Percentiles rank a stretch among this genome's conserved stretches.
phyloP scores from a whole-genome alignment of 2,329 filamentous ascomycete genomes.

The Trichoderma semiorbis region DNA sequence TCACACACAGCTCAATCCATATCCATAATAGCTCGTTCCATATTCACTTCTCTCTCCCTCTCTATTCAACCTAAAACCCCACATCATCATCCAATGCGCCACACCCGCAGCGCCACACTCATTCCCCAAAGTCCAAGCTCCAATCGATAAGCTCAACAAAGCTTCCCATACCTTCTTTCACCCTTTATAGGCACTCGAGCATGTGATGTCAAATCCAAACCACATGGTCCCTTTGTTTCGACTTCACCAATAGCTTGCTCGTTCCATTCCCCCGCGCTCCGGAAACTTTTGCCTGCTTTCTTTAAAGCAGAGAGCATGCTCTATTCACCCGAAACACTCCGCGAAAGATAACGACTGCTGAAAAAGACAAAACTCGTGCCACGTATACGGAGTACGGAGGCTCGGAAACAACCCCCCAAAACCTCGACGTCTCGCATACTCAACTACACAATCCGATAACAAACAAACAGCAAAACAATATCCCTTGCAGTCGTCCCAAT shows the following conservation, averaged over 20 bases:
- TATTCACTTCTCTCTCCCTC: not conserved
- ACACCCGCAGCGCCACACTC: conserved; percentile 8
- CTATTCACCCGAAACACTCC: not conserved
- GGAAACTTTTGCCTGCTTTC: not conserved
- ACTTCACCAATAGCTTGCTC: not conserved
- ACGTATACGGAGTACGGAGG: conserved; percentile 6
- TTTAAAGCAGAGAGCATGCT: not conserved
- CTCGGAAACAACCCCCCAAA: not conserved
- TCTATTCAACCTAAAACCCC: not conserved
- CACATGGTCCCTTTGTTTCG: not conserved
- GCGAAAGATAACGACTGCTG: not conserved
- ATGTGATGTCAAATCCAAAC: not conserved
- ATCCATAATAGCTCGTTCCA: not conserved
- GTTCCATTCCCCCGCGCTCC: not conserved
- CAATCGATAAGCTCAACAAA: conserved; percentile 13
- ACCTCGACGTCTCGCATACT: not conserved
- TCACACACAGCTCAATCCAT: not conserved
- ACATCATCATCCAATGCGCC: not conserved
- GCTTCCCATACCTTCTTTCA: not conserved
- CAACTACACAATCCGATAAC: not conserved
- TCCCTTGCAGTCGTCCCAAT: conserved; percentile 7
- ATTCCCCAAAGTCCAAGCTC: not conserved
- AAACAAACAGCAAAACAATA: not conserved
- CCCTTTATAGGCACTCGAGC: not conserved
- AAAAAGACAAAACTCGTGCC: not conserved